Percentiles rank a stretch among this genome's conserved stretches.
phyloP scores from a whole-genome alignment of 352 stramenopile species.

The Globisporangium mamillatum region DNA sequence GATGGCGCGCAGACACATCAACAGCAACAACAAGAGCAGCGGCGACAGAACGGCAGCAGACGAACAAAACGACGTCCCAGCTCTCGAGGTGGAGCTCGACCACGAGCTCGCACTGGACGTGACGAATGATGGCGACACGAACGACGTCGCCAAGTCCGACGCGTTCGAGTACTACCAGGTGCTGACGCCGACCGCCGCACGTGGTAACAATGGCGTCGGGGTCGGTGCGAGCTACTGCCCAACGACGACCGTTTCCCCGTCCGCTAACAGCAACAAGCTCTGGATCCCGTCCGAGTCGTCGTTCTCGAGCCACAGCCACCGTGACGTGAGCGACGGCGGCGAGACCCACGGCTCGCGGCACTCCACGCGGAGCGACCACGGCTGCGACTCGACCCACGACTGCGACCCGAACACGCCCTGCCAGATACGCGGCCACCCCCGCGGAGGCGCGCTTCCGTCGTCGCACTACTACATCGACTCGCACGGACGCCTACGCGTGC shows the following conservation, averaged over 20 bases:
- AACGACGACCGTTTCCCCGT: background rate
- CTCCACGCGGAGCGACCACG: constrained; percentile 18
- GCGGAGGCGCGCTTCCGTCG: constrained; percentile 23
- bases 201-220: no score
- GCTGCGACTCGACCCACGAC: constrained; percentile 7
- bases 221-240: constrained; percentile 1
- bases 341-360: constrained; percentile 23
- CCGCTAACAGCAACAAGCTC: constrained; percentile 6
- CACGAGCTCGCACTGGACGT: constrained; percentile 3
- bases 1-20: constrained; percentile 1
- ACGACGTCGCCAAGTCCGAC: constrained; percentile 1
- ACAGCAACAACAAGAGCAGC: background rate
- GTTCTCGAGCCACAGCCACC: constrained; percentile 20
- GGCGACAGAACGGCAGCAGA: background rate
- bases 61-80: background rate
- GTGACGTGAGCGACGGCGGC: constrained; percentile 14
- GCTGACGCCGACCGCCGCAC: constrained; percentile 11
- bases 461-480: constrained; percentile 70
- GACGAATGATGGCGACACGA: background rate
- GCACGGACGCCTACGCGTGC: constrained; percentile 41
- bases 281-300: constrained; percentile 19
- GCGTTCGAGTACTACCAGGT: constrained; percentile 16
- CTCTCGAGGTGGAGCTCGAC: background rate
- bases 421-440: background rate
- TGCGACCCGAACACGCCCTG: background rate